phyloP scores from a whole-genome alignment of 2,329 filamentous ascomycete genomes.

The Trichoderma afroharzianum region DNA sequence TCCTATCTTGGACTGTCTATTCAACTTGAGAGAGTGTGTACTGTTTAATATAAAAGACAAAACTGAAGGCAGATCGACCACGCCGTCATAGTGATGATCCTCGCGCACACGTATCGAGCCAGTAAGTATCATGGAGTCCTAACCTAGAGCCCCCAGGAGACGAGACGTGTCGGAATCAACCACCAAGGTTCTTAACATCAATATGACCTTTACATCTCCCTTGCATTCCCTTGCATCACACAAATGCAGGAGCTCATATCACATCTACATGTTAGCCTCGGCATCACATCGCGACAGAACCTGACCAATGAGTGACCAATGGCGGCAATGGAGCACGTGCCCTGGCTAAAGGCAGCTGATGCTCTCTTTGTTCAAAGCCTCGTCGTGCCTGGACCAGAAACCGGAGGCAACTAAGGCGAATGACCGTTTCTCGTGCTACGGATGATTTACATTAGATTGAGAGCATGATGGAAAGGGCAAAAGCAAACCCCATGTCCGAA shows the following conservation, averaged over 20 bases:
- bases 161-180: too few relatives aligned
- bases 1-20: too few relatives aligned
- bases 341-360: neutral
- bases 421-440: neutral
- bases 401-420: neutral
- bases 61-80: neutral
- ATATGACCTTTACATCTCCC: neutral
- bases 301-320: neutral
- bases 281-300: neutral
- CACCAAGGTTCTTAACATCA: neutral
- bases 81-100: neutral
- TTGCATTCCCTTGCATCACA: neutral
- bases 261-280: neutral
- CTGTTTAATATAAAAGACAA: neutral
- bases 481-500: too few relatives aligned
- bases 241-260: neutral
- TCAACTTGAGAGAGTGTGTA: too few relatives aligned
- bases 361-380: neutral
- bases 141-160: too few relatives aligned
- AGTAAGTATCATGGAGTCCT: too few relatives aligned
- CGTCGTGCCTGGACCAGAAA: neutral
- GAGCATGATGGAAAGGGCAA: neutral
- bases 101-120: neutral
- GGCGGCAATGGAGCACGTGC: constrained; percentile 17
- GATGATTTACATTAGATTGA: neutral